Evolutionary conservation across 2,329 filamentous ascomycete genomes (phyloP), one percentile per base, ranked within the genome.

Genomic region (Fusarium sp.): DNA sequence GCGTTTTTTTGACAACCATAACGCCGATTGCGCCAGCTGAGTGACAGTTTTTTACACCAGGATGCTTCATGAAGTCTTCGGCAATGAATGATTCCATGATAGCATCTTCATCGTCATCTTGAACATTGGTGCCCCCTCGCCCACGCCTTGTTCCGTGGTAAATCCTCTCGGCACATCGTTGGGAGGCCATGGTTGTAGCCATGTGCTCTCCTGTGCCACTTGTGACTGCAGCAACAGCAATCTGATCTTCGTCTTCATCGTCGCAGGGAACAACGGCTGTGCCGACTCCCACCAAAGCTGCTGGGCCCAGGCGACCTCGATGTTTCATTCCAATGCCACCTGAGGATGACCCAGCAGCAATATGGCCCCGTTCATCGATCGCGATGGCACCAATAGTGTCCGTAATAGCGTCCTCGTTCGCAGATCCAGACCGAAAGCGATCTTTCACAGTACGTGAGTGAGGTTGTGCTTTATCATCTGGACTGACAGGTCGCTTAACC

Each of bases 281-380:
- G 58, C 96, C 96, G 54, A 98, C 89, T 9, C 96, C 95, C 15
- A 98, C 93, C 17, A 99, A 86, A 20, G 96, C 96, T 34, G 96
- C 97, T 33, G 96, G 96, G 0, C 96, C 97, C 67, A 97, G 88
- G 36, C 96, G 91, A 7, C 96, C 97, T 63, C 90, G 89, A 79
- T 97, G 95, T 78, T 99, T 99, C 95, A 99, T 98, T 28, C 96
- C 95, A 77, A 99, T 99, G 2, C 96, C 96, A 7, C 96, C 96
- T 17, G 97, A 99, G 3, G 96, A 99, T 3, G 96, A 97, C 17
- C 92, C 96, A 6, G 95, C 96, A 6, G 97, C 95, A 76, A 99
- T 97, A 61, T 92, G 91, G 17, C 96, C 96, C 72, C 87, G 88
- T 50, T 87, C 87, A 75, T 99, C 96, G 68, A 99, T 91, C 13